Conservation (phyloP, 768 basidiomycete genomes). For the Hemileccinum rubropunctum region DNA sequence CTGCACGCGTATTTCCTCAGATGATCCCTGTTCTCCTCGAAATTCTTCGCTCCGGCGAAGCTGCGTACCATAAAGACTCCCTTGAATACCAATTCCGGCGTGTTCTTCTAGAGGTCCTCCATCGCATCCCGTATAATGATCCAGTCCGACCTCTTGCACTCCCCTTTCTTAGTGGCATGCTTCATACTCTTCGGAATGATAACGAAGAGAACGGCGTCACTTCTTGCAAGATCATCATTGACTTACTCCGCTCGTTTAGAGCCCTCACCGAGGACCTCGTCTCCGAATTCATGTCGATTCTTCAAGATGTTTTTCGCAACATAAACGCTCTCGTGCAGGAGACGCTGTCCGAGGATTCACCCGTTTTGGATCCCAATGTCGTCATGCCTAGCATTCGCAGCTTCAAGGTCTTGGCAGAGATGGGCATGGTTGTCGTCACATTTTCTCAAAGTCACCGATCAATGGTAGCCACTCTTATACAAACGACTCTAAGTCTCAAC, state of each 20-base stretch:
- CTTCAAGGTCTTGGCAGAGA: constrained; percentile 93
- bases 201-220: constrained; percentile 94
- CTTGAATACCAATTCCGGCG: constrained; percentile 82
- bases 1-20: constrained; percentile 62
- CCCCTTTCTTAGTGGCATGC: constrained; percentile 73
- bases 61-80: constrained; percentile 63
- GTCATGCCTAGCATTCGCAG: constrained; percentile 75
- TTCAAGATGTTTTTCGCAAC: constrained; percentile 75
- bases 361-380: constrained; percentile 49
- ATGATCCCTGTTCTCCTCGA: constrained; percentile 75
- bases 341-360: constrained; percentile 67
- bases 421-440: constrained; percentile 88
- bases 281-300: constrained; percentile 74
- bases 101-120: constrained; percentile 83
- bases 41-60: constrained; percentile 65
- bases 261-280: constrained; percentile 69
- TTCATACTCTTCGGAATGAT: constrained; percentile 80
- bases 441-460: constrained; percentile 80
- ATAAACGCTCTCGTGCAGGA: constrained; percentile 71
- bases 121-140: constrained; percentile 83
- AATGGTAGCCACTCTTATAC: constrained; percentile 62
- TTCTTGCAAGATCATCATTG: constrained; percentile 89
- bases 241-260: constrained; percentile 79
- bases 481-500: constrained; percentile 70
- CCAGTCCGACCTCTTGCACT: constrained; percentile 65